A percentile compares a stretch with the other conserved stretches of the same genome.
Evolutionary conservation across 1,284 basidiomycete genomes (phyloP).

Genomic region (Sporisorium reilianum): DNA sequence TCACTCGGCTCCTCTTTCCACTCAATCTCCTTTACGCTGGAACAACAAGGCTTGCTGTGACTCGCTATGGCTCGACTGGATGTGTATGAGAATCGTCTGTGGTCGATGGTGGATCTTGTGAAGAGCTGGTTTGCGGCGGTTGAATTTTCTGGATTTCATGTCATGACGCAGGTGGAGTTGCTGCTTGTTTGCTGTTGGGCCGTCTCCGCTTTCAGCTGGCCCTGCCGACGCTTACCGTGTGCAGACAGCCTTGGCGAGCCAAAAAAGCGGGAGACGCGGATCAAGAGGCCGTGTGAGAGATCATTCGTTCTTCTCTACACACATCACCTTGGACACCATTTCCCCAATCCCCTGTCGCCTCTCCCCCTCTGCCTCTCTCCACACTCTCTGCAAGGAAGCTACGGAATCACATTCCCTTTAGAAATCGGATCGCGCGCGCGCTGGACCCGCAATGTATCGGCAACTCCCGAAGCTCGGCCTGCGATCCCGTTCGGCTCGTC

Average conservation of each 20-base stretch:
- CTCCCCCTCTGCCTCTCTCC: background rate
- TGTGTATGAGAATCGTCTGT: background rate
- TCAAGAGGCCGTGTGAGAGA: background rate
- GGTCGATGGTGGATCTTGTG: background rate
- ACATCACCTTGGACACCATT: background rate
- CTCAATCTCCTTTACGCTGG: background rate
- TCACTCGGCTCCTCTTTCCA: background rate
- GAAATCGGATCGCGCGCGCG: background rate
- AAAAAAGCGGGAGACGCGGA: background rate
- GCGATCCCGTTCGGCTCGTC: slow-evolving; percentile 26
- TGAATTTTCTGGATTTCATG: background rate
- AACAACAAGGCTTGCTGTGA: background rate
- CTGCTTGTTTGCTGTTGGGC: too few species aligned
- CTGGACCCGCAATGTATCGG: slow-evolving; percentile 27
- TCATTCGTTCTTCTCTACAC: background rate
- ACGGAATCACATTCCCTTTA: background rate
- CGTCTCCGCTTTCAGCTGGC: slow-evolving; percentile 8
- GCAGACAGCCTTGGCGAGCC: background rate
- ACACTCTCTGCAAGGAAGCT: background rate
- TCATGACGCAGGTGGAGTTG: slow-evolving; percentile 5
- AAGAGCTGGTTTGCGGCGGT: background rate
- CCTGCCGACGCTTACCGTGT: background rate
- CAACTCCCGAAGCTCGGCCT: slow-evolving; percentile 19
- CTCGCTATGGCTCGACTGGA: background rate
- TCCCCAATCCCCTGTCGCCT: background rate